phyloP scores from a whole-genome alignment of 2,329 filamentous ascomycete species.

The Magnaporthiopsis incrustans region DNA sequence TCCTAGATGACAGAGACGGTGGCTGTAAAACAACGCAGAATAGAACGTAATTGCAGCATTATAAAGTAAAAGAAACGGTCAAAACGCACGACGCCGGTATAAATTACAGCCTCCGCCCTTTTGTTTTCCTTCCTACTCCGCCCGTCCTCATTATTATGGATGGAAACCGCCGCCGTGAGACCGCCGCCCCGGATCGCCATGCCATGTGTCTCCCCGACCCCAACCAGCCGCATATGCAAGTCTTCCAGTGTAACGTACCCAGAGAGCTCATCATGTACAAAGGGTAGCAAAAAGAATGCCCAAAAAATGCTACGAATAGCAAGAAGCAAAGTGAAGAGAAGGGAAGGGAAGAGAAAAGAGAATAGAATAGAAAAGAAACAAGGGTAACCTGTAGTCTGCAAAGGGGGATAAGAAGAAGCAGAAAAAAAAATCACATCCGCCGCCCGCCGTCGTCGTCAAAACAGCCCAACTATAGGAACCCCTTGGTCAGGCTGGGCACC shows the following conservation, averaged over 20 bases:
- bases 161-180: not conserved
- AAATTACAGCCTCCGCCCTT: not conserved
- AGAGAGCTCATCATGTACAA: not conserved
- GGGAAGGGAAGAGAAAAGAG: no score
- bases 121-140: not conserved
- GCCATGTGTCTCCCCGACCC: no score
- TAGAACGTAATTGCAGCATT: not conserved
- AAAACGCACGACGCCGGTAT: not conserved
- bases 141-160: not conserved
- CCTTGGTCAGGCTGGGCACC: conserved; percentile 64
- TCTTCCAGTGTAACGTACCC: not conserved
- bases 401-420: no score
- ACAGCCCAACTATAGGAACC: conserved; percentile 51
- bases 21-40: not conserved
- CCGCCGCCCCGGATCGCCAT: not conserved
- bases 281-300: not conserved
- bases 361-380: no score
- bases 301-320: not conserved
- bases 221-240: not conserved
- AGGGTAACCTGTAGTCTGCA: not conserved
- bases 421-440: not conserved
- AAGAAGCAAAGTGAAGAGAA: not conserved
- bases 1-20: no score
- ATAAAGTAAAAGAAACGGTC: not conserved
- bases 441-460: not conserved